phyloP scores from a whole-genome alignment of 2,329 filamentous ascomycete genomes.

The Botrytis aclada region DNA sequence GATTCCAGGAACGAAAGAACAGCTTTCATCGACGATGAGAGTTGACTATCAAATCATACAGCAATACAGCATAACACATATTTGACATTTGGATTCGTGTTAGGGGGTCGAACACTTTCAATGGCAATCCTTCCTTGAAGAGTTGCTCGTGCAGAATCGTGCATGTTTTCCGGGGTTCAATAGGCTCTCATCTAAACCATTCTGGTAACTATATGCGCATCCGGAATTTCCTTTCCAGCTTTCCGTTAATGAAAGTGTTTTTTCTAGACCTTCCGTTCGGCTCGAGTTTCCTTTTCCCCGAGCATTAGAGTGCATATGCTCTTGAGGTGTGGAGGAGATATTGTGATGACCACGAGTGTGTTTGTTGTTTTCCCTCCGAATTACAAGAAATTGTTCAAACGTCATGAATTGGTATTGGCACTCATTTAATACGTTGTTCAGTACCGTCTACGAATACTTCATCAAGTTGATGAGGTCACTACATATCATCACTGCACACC shows the following conservation, averaged over 20 bases:
- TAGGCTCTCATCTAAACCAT: conserved; percentile 4
- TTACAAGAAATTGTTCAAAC: conserved; percentile 3
- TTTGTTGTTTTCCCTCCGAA: background rate
- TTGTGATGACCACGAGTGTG: background rate
- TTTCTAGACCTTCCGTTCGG: background rate
- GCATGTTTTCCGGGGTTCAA: background rate
- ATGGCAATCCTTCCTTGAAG: conserved; percentile 7
- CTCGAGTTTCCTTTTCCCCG: background rate
- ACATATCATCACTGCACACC: background rate
- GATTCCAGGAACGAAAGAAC: background rate
- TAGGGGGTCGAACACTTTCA: background rate
- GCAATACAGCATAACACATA: background rate
- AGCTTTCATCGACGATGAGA: background rate
- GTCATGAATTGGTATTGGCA: background rate
- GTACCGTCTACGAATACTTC: background rate
- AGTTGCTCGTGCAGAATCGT: conserved; percentile 1
- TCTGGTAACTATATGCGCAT: background rate
- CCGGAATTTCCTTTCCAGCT: background rate
- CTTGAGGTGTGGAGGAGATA: background rate
- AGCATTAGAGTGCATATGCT: background rate
- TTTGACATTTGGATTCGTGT: background rate
- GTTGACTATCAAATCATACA: conserved; percentile 2
- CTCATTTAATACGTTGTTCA: background rate
- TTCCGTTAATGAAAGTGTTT: background rate
- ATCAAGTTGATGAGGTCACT: conserved; percentile 8